Evolutionary conservation across 192 early-diverging fungal species (phyloP), one percentile per base, ranked within the genome.

Genomic region (Lunasporangiospora selenospora): DNA sequence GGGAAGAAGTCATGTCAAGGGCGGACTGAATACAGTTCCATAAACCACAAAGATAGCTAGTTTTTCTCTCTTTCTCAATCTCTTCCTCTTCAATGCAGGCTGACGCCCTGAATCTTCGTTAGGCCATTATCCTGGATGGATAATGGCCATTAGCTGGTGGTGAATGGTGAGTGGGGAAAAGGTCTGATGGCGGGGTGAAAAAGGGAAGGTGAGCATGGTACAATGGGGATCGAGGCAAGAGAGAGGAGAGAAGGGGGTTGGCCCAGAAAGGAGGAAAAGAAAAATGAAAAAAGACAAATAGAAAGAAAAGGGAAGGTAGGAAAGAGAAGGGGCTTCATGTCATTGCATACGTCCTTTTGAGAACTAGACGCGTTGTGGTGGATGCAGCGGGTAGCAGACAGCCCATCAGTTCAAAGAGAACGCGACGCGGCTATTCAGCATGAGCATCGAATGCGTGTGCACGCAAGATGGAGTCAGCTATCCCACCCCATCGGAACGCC

Each of bases 381-480:
- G 11, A 49, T 49, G 47, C 19, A 29, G 34, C 6, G 55, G 46
- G 55, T 19, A 45, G 55, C 55, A 34, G 13, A 33, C 42, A 45
- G 55, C 15, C 34, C 40, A 51, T 21, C 42, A 57, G 46, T 45
- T 45, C 33, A 43, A 57, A 34, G 43, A 43, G 42, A 43, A 21
- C n/a, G 38, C 12, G 53, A 29, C 11, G 8, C n/a, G 24, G 7
- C 18, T 30, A n/a, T 29, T 30, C 47, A 48, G 24, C 26, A 4
- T 7, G 47, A 23, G 44, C 19, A 23, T 46, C 15, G 44, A 46
- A 10, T 23, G 21, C 43, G 21, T 27, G 27, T 9, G 43, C 32
- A 44, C 39, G 36, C 31, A 24, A 45, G 32, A 34, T 32, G 42
- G 37, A 23, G 56, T 16, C 36, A 24, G 21, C 36, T 18, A 49